Conservation (phyloP, 2,329 filamentous ascomycete species). For the Graphiopsis chlorocephala region DNA sequence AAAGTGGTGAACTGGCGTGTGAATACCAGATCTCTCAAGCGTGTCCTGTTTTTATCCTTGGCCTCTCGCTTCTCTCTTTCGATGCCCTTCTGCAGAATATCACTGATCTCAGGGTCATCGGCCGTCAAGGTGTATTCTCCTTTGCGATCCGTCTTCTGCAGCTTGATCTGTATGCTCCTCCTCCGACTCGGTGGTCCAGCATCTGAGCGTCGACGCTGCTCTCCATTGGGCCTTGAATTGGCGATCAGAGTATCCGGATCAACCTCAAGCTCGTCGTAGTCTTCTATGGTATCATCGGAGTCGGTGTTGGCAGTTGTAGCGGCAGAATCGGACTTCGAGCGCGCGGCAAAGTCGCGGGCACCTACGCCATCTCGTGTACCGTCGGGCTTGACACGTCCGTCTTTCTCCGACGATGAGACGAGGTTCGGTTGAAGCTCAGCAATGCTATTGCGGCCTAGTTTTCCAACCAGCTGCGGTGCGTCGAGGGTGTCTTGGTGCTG, state of each 20-base stretch:
- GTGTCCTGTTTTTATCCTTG: slow-evolving; percentile 36
- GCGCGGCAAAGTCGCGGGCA: slow-evolving; percentile 9
- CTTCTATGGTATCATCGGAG: slow-evolving; percentile 39
- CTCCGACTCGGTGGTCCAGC: slow-evolving; percentile 23
- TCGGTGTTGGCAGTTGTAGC: slow-evolving; percentile 3
- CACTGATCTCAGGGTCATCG: slow-evolving; percentile 49
- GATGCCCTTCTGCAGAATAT: slow-evolving; percentile 44
- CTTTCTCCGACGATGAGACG: slow-evolving; percentile 27
- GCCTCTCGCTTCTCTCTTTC: slow-evolving; percentile 40
- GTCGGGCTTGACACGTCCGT: slow-evolving; percentile 28
- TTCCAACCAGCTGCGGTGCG: slow-evolving; percentile 20
- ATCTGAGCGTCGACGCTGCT: slow-evolving; percentile 3
- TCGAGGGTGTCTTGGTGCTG: slow-evolving; percentile 25
- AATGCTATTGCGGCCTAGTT: slow-evolving; percentile 12
- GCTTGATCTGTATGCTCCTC: slow-evolving; percentile 46
- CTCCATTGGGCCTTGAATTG: slow-evolving; percentile 29
- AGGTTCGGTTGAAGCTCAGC: not conserved
- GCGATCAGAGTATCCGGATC: slow-evolving; percentile 37
- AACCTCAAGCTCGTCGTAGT: slow-evolving; percentile 39
- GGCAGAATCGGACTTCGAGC: slow-evolving; percentile 10
- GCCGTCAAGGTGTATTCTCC: slow-evolving; percentile 50
- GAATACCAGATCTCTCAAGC: slow-evolving; percentile 62
- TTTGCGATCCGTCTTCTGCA: slow-evolving; percentile 46
- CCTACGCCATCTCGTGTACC: slow-evolving; percentile 17
- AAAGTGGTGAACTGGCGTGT: slow-evolving; percentile 71